These are phyloP conservation scores for Anacardium occidentale DNA, from an alignment of 345 rosid genomes.

Conservation along the genomic window DNA sequence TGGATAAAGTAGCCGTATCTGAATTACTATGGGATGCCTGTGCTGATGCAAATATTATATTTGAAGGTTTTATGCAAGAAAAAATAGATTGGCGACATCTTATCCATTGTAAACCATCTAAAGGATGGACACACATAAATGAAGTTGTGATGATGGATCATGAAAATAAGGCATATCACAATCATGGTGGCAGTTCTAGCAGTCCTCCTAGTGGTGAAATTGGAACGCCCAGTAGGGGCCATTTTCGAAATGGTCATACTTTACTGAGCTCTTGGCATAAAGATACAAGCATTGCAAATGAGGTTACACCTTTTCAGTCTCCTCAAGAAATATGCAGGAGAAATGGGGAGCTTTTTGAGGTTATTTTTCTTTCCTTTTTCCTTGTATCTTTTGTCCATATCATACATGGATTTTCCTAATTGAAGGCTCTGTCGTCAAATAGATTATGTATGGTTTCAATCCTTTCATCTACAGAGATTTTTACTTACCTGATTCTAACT, in stretches of 20 bases:
- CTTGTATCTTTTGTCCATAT: slow-evolving; percentile 11
- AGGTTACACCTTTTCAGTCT: slow-evolving; percentile 44
- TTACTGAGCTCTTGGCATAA: slow-evolving; percentile 53
- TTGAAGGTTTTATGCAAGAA: slow-evolving; percentile 58
- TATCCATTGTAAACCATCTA: slow-evolving; percentile 37
- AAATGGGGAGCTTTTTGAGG: slow-evolving; percentile 93
- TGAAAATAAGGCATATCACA: slow-evolving; percentile 29
- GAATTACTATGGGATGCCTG: slow-evolving; percentile 60
- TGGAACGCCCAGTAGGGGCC: slow-evolving; percentile 37
- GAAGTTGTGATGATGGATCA: slow-evolving; percentile 36
- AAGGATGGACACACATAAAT: slow-evolving; percentile 57
- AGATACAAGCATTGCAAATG: slow-evolving; percentile 39
- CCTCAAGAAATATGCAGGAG: slow-evolving; percentile 73
- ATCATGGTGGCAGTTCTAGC: slow-evolving; percentile 35
- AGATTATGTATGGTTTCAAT: neutral
- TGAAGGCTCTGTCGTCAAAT: slow-evolving; percentile 14
- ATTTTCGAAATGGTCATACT: slow-evolving; percentile 38
- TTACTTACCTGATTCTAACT: slow-evolving; percentile 18
- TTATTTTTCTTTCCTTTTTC: slow-evolving; percentile 21
- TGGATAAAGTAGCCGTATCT: slow-evolving; percentile 37
- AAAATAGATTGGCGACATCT: slow-evolving; percentile 45
- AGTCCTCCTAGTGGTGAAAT: slow-evolving; percentile 33
- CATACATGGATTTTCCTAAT: slow-evolving; percentile 23
- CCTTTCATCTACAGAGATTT: slow-evolving; percentile 9
- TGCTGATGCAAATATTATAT: slow-evolving; percentile 60